Base-by-base conservation (phyloP, 2,329 filamentous ascomycete species). In the Akanthomyces dipterigenus region DNA sequence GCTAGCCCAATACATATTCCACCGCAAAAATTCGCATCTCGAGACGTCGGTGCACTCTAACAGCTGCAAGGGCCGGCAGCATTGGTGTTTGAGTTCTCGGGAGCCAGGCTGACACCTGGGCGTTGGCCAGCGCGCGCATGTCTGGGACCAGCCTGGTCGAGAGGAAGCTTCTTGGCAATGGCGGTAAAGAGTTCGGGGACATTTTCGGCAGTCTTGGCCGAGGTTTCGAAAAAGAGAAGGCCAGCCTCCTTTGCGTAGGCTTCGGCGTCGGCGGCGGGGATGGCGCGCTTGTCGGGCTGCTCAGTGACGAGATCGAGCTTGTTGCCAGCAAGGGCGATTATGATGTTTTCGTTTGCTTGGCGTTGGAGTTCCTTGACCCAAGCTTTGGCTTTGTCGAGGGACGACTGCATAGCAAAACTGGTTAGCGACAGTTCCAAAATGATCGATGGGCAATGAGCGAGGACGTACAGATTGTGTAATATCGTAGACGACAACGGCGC, bases 341-440 rank as follows among this genome's bases (percentile, higher is more conserved):
- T 93, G 76, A 99, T 99, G 78, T 98, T 98, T 78, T 99, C 95
- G 80, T 98, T 99, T 65, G 96, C 95, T 79, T 99, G 95, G 73
- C 95, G 88, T 77, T 99, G 95, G 60, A 99, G 87, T 75, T 99
- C 95, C 80, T 98, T 98, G 63, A 99, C 93, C 95, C 95, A 99
- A 49, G 93, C 90, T 78, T 99, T 99, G 69, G 96, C 96, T 82
- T 99, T 99, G 78, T 99, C 96, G 71, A 99, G 82, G 53, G 95
- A 99, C 66, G 93, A 86, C 95, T 99, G 18, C 12, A 24, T 16
- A 12, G 20, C 64, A 54, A 43, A 34, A 50, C 16, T 36, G 36
- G 60, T 70, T 62, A 70, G 62, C 53, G 28, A 54, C 60, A 45
- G 49, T 34, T 50, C 16, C 22, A 50, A n/a, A 28, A 63, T 22